Evolutionary conservation across 192 early-diverging fungal genomes (phyloP).

Genomic region (Paraglomus brasilianum): DNA sequence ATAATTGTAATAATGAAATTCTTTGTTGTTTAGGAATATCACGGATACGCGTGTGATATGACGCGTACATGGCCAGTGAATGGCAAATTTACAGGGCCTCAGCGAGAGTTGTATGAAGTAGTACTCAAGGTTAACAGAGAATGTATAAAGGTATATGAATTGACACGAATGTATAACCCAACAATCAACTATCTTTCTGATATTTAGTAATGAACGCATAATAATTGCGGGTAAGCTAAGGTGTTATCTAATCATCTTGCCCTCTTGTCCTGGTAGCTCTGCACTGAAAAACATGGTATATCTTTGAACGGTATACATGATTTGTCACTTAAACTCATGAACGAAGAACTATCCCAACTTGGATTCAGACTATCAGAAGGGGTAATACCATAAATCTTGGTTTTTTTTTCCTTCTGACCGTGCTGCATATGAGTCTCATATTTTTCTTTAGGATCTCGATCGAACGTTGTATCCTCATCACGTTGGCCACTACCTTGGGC

Average conservation of each 20-base stretch:
- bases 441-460: conserved; percentile 65
- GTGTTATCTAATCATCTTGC: background rate
- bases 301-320: conserved; percentile 85
- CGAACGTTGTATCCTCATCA: conserved; percentile 88
- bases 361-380: conserved; percentile 59
- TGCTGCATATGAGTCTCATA: background rate
- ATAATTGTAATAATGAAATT: background rate
- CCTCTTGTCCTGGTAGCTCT: conserved; percentile 40
- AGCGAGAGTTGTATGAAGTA: conserved; percentile 80
- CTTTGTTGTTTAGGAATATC: conserved; percentile 59
- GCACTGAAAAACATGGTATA: conserved; percentile 50
- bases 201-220: background rate
- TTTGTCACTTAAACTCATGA: conserved; percentile 65
- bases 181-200: background rate
- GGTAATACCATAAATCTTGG: conserved; percentile 33
- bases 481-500: conserved; percentile 89
- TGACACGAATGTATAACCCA: background rate
- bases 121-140: conserved; percentile 83
- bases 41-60: conserved; percentile 88
- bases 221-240: background rate
- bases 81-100: conserved; percentile 77
- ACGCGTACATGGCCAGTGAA: conserved; percentile 93
- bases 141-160: conserved; percentile 69
- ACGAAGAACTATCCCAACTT: conserved; percentile 67
- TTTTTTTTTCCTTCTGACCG: background rate